Conservation (phyloP, 2,329 filamentous ascomycete species). For the Sphaerulina populicola region DNA sequence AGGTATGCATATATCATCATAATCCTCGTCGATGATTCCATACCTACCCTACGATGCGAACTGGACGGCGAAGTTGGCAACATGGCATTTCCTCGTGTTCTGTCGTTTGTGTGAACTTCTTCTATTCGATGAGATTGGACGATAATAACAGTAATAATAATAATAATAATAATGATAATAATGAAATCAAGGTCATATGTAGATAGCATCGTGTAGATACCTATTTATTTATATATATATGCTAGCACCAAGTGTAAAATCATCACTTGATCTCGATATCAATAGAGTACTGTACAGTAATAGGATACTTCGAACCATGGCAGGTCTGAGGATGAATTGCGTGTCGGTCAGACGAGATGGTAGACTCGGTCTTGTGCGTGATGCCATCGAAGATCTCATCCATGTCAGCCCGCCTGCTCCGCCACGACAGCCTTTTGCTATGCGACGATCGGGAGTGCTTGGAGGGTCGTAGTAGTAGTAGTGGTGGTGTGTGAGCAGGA, state of each 20-base stretch:
- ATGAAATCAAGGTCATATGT: too few relatives aligned
- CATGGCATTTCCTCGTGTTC: too few relatives aligned
- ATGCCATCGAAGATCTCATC: slow-evolving; percentile 8
- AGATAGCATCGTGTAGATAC: too few relatives aligned
- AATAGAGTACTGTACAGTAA: slow-evolving; percentile 9
- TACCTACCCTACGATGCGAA: too few relatives aligned
- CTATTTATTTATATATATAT: neutral
- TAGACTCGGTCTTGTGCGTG: slow-evolving; percentile 1
- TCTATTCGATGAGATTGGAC: too few relatives aligned
- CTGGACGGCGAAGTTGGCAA: too few relatives aligned
- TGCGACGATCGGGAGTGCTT: neutral
- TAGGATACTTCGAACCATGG: slow-evolving; percentile 2
- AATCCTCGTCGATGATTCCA: too few relatives aligned
- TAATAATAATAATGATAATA: too few relatives aligned
- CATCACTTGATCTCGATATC: slow-evolving; percentile 2
- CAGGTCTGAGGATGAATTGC: neutral
- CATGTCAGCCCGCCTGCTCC: neutral
- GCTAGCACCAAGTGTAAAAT: neutral
- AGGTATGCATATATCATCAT: too few relatives aligned
- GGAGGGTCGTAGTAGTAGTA: too few relatives aligned
- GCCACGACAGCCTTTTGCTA: slow-evolving; percentile 3
- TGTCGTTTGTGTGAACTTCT: too few relatives aligned
- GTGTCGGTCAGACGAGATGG: slow-evolving; percentile 5
- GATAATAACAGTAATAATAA: too few relatives aligned
- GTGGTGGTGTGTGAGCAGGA: neutral